Evolutionary conservation across 1,284 basidiomycete genomes (phyloP).

Genomic region (Cystobasidiaceae sp.): DNA sequence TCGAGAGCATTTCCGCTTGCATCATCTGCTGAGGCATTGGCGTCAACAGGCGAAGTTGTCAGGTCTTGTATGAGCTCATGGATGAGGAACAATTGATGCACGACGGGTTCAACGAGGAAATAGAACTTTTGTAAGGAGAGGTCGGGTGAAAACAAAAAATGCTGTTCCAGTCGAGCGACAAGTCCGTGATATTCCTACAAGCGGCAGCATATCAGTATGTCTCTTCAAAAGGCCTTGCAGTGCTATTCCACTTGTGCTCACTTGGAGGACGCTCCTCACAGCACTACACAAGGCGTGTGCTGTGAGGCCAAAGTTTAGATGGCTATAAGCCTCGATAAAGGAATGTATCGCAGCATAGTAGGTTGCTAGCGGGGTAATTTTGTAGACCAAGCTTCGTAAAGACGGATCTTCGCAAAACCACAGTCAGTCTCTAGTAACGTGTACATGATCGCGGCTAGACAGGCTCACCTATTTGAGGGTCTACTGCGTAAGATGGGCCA

Average conservation of each 20-base stretch:
- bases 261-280: slow-evolving; percentile 82
- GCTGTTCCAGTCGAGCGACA: slow-evolving; percentile 86
- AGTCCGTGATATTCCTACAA: slow-evolving; percentile 84
- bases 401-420: slow-evolving; percentile 62
- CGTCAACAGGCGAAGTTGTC: slow-evolving; percentile 50
- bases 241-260: slow-evolving; percentile 48
- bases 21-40: slow-evolving; percentile 51
- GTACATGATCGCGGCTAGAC: no score
- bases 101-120: slow-evolving; percentile 91
- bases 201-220: neutral
- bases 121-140: slow-evolving; percentile 95
- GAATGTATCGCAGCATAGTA: slow-evolving; percentile 87
- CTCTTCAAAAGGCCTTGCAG: neutral
- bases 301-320: slow-evolving; percentile 80
- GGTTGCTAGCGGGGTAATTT: slow-evolving; percentile 84
- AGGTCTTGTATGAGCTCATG: slow-evolving; percentile 53
- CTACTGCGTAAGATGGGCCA: slow-evolving; percentile 73
- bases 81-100: slow-evolving; percentile 72
- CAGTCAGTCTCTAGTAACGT: no score
- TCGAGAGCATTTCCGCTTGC: slow-evolving; percentile 53
- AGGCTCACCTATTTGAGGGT: slow-evolving; percentile 66
- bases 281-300: slow-evolving; percentile 92
- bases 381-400: slow-evolving; percentile 74
- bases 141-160: slow-evolving; percentile 76
- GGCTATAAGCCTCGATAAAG: slow-evolving; percentile 68